A percentile compares a stretch with the other conserved stretches of the same genome.
Conservation (phyloP, 768 basidiomycete genomes). For the Candolleomyces aberdarensis region DNA sequence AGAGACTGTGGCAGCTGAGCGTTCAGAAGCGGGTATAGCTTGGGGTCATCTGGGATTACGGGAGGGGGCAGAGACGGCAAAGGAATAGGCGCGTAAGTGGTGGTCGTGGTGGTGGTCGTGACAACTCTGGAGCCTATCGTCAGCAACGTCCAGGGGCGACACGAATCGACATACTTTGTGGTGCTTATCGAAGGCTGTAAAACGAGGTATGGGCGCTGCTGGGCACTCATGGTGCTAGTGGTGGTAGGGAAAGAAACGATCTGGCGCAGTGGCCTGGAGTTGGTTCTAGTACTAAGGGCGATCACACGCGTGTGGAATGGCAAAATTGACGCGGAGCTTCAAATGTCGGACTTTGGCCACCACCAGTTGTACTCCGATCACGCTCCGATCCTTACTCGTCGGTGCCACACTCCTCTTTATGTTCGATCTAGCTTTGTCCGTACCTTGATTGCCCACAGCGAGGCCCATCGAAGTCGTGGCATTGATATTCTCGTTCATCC, state of each 20-base stretch:
- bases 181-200: conserved; percentile 83
- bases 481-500: no score
- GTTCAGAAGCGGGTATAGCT: conserved; percentile 75
- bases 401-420: no score
- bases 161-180: conserved; percentile 58
- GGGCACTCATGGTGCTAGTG: conserved; percentile 53
- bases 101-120: conserved; percentile 90
- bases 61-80: conserved; percentile 73
- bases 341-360: conserved; percentile 8
- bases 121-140: conserved; percentile 57
- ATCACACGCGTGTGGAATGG: conserved; percentile 9
- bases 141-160: not conserved
- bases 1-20: conserved; percentile 72
- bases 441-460: no score
- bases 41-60: conserved; percentile 69
- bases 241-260: conserved; percentile 18
- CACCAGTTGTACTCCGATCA: no score
- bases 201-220: conserved; percentile 62
- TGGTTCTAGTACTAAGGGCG: not conserved
- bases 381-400: no score
- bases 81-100: conserved; percentile 85
- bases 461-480: no score
- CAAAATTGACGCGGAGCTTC: conserved; percentile 24
- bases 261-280: conserved; percentile 14
- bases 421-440: no score